A percentile compares a stretch with the other conserved stretches of the same genome.
phyloP scores from a whole-genome alignment of 768 basidiomycete genomes.

The Amanita molliuscula region DNA sequence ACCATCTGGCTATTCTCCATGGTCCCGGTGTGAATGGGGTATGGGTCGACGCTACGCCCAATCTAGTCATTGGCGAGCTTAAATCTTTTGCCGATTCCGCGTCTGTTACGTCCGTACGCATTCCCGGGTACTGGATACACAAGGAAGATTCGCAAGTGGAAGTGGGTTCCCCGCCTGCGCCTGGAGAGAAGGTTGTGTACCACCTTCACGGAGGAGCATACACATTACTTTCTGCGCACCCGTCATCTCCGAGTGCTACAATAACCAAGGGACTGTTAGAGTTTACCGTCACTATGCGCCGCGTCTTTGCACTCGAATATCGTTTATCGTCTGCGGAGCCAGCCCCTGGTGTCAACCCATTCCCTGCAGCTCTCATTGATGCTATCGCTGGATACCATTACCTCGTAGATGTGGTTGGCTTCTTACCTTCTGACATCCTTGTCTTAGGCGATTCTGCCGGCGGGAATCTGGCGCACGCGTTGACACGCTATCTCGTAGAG shows the following conservation, averaged over 20 bases:
- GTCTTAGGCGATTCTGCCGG: no score
- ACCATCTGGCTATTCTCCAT: neutral
- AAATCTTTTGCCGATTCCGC: conserved; percentile 27
- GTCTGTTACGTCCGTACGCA: conserved; percentile 26
- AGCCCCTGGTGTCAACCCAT: no score
- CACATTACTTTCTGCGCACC: neutral
- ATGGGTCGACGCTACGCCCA: neutral
- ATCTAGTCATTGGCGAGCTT: conserved; percentile 35
- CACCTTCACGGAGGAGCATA: neutral
- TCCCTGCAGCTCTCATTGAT: no score
- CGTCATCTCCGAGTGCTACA: no score
- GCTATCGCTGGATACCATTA: no score
- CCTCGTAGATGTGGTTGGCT: no score
- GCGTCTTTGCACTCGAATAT: no score
- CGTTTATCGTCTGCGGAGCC: no score
- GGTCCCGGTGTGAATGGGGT: neutral
- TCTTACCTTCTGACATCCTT: no score
- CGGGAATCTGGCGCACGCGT: neutral
- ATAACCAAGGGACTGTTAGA: no score
- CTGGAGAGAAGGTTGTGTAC: neutral
- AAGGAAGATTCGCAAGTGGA: conserved; percentile 21
- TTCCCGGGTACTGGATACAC: conserved; percentile 51
- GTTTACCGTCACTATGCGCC: no score
- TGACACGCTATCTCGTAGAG: neutral
- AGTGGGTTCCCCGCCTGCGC: neutral